These are phyloP conservation scores for Aspergillus fructus DNA, from an alignment of 2,329 filamentous ascomycete genomes.

Conservation along the genomic window DNA sequence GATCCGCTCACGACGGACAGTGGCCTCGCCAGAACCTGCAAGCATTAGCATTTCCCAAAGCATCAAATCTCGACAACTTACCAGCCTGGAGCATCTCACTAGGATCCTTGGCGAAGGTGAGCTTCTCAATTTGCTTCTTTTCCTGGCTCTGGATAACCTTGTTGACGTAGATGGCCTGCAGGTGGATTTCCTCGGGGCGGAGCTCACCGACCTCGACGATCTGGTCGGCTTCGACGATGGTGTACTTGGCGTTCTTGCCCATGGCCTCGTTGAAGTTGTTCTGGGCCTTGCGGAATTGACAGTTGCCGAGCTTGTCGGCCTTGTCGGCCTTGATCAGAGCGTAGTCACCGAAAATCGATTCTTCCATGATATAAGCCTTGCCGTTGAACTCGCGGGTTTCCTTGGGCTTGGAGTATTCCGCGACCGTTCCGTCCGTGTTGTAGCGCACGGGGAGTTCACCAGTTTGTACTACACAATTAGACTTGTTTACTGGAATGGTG, in stretches of 20 bases:
- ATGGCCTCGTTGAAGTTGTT: conserved; percentile 74
- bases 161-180: conserved; percentile 84
- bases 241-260: conserved; percentile 75
- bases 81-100: conserved; percentile 48
- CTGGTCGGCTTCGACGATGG: conserved; percentile 82
- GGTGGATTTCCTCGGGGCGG: conserved; percentile 69
- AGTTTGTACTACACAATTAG: conserved; percentile 43
- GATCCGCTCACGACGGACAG: conserved; percentile 76
- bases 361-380: conserved; percentile 73
- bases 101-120: conserved; percentile 69
- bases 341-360: conserved; percentile 72
- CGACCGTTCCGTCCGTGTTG: conserved; percentile 78
- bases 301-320: conserved; percentile 75
- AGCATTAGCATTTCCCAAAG: neutral
- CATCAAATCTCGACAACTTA: conserved; percentile 37
- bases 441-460: conserved; percentile 66
- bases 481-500: too few relatives aligned
- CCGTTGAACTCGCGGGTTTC: conserved; percentile 74
- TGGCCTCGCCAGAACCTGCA: conserved; percentile 54
- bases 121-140: conserved; percentile 74
- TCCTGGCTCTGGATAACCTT: conserved; percentile 73
- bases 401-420: conserved; percentile 64
- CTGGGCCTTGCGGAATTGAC: conserved; percentile 73
- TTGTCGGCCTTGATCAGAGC: conserved; percentile 76
- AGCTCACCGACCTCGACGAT: conserved; percentile 75